Percentiles rank a stretch among this genome's conserved stretches.
Conservation (phyloP, 75 land plant species). For the Picea glauca region DNA sequence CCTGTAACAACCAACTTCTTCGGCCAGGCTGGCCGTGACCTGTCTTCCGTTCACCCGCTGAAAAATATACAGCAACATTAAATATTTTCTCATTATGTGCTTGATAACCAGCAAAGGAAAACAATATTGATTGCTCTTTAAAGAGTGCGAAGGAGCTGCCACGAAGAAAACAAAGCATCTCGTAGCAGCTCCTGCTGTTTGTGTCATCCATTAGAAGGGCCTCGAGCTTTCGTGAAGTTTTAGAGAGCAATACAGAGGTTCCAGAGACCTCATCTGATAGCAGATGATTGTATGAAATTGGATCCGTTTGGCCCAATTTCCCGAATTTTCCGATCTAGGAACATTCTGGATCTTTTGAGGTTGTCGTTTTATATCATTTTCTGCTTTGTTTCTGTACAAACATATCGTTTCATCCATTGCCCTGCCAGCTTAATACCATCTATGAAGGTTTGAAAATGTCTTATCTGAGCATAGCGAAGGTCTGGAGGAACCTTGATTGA, state of each 20-base stretch:
- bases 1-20: too few species aligned
- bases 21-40: neutral
- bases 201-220: neutral
- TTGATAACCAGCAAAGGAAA: neutral
- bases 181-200: neutral
- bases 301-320: neutral
- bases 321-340: neutral
- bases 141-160: neutral
- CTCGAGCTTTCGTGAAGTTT: neutral
- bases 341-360: too few species aligned
- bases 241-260: neutral
- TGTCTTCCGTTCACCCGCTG: neutral
- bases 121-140: slow-evolving; percentile 3
- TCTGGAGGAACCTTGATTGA: neutral
- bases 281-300: neutral
- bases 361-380: too few species aligned
- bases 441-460: too few species aligned
- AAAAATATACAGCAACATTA: neutral
- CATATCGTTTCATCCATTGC: too few species aligned
- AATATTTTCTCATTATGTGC: neutral
- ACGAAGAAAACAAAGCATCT: neutral
- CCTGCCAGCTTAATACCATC: too few species aligned
- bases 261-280: neutral
- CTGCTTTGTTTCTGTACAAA: too few species aligned
- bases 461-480: too few species aligned